A percentile compares a stretch with the other conserved stretches of the same genome.
Evolutionary conservation across 2,329 filamentous ascomycete genomes (phyloP).

Genomic region (Fusarium staphyleae): DNA sequence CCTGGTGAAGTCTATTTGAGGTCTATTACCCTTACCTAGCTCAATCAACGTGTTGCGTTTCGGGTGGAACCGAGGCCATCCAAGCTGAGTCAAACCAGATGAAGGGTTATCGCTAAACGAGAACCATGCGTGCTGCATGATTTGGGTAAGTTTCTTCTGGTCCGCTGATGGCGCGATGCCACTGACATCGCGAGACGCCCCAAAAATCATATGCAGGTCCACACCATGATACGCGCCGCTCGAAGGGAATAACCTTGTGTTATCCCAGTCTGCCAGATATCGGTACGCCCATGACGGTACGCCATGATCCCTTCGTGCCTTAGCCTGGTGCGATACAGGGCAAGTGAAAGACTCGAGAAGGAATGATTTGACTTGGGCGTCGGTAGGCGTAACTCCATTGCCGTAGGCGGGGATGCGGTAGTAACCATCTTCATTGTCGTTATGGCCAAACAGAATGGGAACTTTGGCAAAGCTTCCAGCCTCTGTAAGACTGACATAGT

Average conservation of each 20-base stretch:
- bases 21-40: slow-evolving; percentile 16
- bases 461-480: slow-evolving; percentile 49
- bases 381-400: slow-evolving; percentile 49
- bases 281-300: slow-evolving; percentile 55
- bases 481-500: slow-evolving; percentile 48
- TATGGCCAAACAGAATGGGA: slow-evolving; percentile 53
- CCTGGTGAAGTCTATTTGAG: slow-evolving; percentile 13
- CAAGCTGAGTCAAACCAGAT: slow-evolving; percentile 42
- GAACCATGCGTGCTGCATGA: slow-evolving; percentile 53
- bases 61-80: slow-evolving; percentile 38
- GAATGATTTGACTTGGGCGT: slow-evolving; percentile 48
- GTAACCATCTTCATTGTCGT: slow-evolving; percentile 56
- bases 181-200: slow-evolving; percentile 49
- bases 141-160: slow-evolving; percentile 44
- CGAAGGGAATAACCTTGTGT: slow-evolving; percentile 53
- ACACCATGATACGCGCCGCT: slow-evolving; percentile 59
- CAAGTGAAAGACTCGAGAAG: slow-evolving; percentile 56
- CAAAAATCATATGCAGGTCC: slow-evolving; percentile 57
- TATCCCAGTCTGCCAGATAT: slow-evolving; percentile 59
- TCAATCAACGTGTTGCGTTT: slow-evolving; percentile 19
- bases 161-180: slow-evolving; percentile 44
- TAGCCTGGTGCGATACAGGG: slow-evolving; percentile 50
- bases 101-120: slow-evolving; percentile 50
- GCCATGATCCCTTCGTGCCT: slow-evolving; percentile 43
- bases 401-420: slow-evolving; percentile 54